Evolutionary conservation across 1,284 basidiomycete species (phyloP).

Genomic region (Gastroboletus turbinatus): DNA sequence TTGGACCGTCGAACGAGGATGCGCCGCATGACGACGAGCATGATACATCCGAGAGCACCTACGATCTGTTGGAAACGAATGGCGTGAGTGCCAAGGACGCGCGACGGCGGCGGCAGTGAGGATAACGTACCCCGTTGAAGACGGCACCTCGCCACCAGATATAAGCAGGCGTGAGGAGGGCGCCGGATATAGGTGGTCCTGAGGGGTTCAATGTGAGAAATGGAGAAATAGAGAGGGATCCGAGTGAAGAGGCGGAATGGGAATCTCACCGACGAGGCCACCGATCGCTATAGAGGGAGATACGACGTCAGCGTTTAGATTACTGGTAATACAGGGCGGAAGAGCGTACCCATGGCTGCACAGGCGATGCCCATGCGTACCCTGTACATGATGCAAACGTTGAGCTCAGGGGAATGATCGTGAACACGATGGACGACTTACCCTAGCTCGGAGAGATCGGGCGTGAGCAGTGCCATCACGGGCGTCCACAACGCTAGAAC

Average conservation of each 20-base stretch:
- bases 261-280: slow-evolving; percentile 28
- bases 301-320: background rate
- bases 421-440: slow-evolving; percentile 5
- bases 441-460: slow-evolving; percentile 33
- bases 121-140: slow-evolving; percentile 29
- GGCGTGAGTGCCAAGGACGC: background rate
- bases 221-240: background rate
- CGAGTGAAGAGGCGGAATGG: no score
- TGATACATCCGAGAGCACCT: slow-evolving; percentile 25
- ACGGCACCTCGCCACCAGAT: slow-evolving; percentile 34
- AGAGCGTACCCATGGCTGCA: slow-evolving; percentile 28
- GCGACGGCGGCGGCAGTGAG: no score
- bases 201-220: no score
- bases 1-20: slow-evolving; percentile 21
- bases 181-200: slow-evolving; percentile 35
- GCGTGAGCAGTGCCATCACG: slow-evolving; percentile 24
- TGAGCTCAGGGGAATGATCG: no score
- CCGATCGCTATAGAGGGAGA: slow-evolving; percentile 20
- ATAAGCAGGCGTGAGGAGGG: slow-evolving; percentile 27
- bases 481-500: slow-evolving; percentile 28
- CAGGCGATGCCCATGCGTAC: slow-evolving; percentile 33
- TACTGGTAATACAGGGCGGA: background rate
- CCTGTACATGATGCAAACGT: slow-evolving; percentile 12
- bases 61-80: slow-evolving; percentile 11
- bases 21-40: slow-evolving; percentile 30